These are phyloP conservation scores for Hibiscus trionum DNA, from an alignment of 345 rosid species.

Conservation along the genomic window DNA sequence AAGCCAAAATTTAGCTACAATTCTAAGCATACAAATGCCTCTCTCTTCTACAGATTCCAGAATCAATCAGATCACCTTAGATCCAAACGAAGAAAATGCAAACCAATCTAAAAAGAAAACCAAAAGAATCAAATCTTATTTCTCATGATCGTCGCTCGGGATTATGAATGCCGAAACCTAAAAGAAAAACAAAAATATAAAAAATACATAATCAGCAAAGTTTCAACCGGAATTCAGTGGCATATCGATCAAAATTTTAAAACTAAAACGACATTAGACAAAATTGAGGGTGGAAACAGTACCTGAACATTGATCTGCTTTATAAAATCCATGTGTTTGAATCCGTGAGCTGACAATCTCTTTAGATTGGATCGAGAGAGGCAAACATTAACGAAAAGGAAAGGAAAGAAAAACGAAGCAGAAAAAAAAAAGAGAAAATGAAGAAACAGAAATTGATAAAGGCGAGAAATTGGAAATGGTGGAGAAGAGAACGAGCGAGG, in stretches of 20 bases:
- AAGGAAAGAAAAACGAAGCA: background rate
- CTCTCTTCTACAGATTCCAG: background rate
- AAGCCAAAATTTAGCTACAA: background rate
- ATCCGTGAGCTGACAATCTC: background rate
- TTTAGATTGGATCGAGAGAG: background rate
- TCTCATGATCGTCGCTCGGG: slow-evolving; percentile 12
- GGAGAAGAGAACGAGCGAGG: slow-evolving; percentile 24
- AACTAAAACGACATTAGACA: background rate
- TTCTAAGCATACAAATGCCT: background rate
- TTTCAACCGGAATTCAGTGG: background rate
- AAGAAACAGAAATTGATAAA: background rate
- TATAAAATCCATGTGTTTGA: background rate
- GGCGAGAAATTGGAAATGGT: slow-evolving; percentile 15
- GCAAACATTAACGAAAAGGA: background rate
- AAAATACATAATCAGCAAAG: slow-evolving; percentile 1
- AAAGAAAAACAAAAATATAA: background rate
- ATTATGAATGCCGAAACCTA: slow-evolving; percentile 15
- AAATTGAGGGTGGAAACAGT: background rate
- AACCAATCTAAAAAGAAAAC: slow-evolving; percentile 8
- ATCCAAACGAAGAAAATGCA: background rate
- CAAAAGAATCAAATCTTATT: background rate
- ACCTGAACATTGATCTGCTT: slow-evolving; percentile 6
- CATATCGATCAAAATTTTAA: slow-evolving; percentile 3
- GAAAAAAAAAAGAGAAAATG: background rate
- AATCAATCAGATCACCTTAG: slow-evolving; percentile 7